Base-by-base conservation (phyloP, 768 basidiomycete genomes). In the Phlebiopsis gigantea region DNA sequence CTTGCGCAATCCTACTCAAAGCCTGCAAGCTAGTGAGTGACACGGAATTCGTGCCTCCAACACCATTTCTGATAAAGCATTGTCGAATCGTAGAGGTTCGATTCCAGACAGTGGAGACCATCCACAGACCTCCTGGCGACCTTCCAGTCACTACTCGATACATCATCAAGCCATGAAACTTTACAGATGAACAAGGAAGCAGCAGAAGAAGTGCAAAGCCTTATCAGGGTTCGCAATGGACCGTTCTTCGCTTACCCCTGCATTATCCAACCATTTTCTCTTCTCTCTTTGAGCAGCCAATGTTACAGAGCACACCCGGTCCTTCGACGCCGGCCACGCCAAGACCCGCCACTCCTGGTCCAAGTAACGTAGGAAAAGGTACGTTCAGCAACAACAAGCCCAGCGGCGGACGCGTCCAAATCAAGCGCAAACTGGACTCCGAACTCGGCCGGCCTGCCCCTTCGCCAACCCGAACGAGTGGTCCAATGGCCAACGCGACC, bases 1-100 rank as follows among this genome's bases (percentile, higher is more conserved):
- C 76, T 17, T 79, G 75, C 57, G 63, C 64, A 30, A 62, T 71
- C 22, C 60, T 86, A 39, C 62, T 86, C 55, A 71, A 74, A 62
- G 72, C 74, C 47, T 76, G 80, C 66, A 56, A 68, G 57, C 67
- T 66, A 39, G 80, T 81, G 63, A 56, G 65, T 58, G 2, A n/a
- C 15, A 44, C 43, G 22, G 41, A 34, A 44, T 56, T n/a, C n/a
- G n/a, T n/a, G n/a, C n/a, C n/a, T n/a, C n/a, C n/a, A n/a, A n/a
- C n/a, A n/a, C n/a, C n/a, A n/a, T n/a, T n/a, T n/a, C n/a, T n/a
- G n/a, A n/a, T n/a, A n/a, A n/a, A n/a, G n/a, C n/a, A n/a, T n/a
- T n/a, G n/a, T n/a, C n/a, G n/a, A n/a, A n/a, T n/a, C n/a, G n/a
- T n/a, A n/a, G n/a, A n/a, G n/a, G n/a, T n/a, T n/a, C n/a, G n/a